Percentiles rank a stretch among this genome's conserved stretches.
phyloP scores from a whole-genome alignment of 1,284 basidiomycete species.

The Neotropicomus parvogracilis region DNA sequence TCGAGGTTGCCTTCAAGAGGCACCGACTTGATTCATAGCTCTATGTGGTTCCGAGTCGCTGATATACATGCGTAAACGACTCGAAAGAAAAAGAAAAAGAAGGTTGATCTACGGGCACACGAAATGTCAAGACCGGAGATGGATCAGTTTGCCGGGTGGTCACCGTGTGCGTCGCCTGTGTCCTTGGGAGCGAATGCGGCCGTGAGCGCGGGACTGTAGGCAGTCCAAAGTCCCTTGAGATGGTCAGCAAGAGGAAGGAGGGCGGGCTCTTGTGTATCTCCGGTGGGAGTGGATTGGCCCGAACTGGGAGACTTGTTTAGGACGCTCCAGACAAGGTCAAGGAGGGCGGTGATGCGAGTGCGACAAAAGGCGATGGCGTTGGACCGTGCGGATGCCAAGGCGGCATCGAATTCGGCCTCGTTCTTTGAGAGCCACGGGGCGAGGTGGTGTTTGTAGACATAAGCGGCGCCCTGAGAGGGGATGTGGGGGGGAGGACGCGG shows the following conservation, averaged over 20 bases:
- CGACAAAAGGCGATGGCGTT: conserved; percentile 53
- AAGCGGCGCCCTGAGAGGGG: conserved; percentile 62
- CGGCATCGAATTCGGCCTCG: conserved; percentile 64
- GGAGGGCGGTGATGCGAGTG: conserved; percentile 43
- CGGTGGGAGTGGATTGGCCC: conserved; percentile 22
- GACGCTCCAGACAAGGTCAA: conserved; percentile 43
- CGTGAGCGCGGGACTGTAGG: conserved; percentile 36
- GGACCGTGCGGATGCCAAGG: conserved; percentile 51
- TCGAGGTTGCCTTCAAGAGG: conserved; percentile 72
- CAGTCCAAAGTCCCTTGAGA: conserved; percentile 37
- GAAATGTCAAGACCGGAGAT: background rate
- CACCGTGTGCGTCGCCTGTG: conserved; percentile 2
- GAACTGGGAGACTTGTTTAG: conserved; percentile 39
- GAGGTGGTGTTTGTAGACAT: conserved; percentile 63
- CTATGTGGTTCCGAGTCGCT: conserved; percentile 7
- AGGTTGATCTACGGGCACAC: background rate
- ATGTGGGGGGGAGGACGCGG: background rate
- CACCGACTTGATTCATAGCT: conserved; percentile 51
- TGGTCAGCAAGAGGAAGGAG: conserved; percentile 21
- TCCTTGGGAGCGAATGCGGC: conserved; percentile 23
- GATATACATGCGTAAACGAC: conserved; percentile 9
- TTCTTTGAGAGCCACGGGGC: conserved; percentile 65
- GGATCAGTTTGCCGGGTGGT: conserved; percentile 16
- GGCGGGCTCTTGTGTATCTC: conserved; percentile 15
- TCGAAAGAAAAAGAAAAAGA: background rate